Conservation (phyloP, 345 rosid species). For the Xanthoceras sorbifolium region DNA sequence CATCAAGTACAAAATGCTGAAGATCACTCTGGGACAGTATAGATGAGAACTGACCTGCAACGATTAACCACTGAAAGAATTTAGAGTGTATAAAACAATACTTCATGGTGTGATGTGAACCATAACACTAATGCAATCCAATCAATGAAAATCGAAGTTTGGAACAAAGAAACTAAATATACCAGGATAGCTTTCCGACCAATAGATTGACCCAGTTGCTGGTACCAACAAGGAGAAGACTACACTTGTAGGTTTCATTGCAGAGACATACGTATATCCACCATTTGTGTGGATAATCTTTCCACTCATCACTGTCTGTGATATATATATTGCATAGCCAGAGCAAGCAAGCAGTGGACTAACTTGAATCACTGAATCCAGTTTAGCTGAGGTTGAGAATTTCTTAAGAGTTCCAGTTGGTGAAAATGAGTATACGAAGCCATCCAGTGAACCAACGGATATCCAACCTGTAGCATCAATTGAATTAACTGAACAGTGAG, state of each 20-base stretch:
- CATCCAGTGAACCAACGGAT: slow-evolving; percentile 84
- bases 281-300: slow-evolving; percentile 40
- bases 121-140: neutral
- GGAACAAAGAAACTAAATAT: slow-evolving; percentile 2
- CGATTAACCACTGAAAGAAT: slow-evolving; percentile 12
- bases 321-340: slow-evolving; percentile 64
- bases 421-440: slow-evolving; percentile 75
- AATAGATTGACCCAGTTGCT: slow-evolving; percentile 58
- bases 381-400: slow-evolving; percentile 39
- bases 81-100: neutral
- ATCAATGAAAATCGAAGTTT: neutral
- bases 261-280: slow-evolving; percentile 47
- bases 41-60: slow-evolving; percentile 47
- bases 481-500: neutral
- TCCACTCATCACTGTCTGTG: slow-evolving; percentile 67
- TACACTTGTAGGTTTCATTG: slow-evolving; percentile 56
- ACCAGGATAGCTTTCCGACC: slow-evolving; percentile 91
- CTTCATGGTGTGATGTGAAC: too few species aligned
- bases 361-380: slow-evolving; percentile 57
- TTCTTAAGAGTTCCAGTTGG: slow-evolving; percentile 61
- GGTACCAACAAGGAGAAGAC: slow-evolving; percentile 71
- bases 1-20: slow-evolving; percentile 65
- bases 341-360: slow-evolving; percentile 73
- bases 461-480: slow-evolving; percentile 57
- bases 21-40: slow-evolving; percentile 58